These are phyloP conservation scores for Camillea tinctor DNA, from an alignment of 2,329 filamentous ascomycete genomes.

Conservation along the genomic window DNA sequence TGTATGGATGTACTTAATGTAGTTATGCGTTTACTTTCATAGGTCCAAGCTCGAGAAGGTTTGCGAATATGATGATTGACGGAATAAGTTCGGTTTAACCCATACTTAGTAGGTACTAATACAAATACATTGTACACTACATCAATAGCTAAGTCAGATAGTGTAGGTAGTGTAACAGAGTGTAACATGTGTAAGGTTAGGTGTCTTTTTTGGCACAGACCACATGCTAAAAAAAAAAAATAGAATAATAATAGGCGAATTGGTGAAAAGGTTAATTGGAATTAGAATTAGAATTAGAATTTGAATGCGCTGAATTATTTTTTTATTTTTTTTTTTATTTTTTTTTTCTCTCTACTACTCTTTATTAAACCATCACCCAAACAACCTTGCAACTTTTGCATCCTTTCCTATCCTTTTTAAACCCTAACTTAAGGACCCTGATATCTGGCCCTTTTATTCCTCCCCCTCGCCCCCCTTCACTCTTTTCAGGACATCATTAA, in stretches of 20 bases:
- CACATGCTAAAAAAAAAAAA: not conserved
- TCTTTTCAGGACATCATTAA: constrained; percentile 8
- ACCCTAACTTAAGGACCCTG: constrained; percentile 29
- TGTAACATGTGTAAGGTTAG: too few species aligned
- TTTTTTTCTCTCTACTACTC: not conserved
- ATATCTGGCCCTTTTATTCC: constrained; percentile 26
- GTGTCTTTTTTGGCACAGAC: not conserved
- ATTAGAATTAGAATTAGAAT: too few species aligned
- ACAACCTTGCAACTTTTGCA: constrained; percentile 10
- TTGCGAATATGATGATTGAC: too few species aligned
- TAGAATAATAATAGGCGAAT: not conserved
- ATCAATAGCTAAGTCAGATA: too few species aligned
- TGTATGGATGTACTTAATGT: too few species aligned
- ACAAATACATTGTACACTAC: too few species aligned
- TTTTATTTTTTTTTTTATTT: constrained; percentile 10
- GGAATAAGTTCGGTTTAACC: not conserved
- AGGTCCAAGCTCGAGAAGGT: not conserved
- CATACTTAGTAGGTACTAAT: too few species aligned
- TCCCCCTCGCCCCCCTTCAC: not conserved
- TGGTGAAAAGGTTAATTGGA: not conserved
- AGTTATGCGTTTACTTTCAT: not conserved
- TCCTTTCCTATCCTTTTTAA: not conserved
- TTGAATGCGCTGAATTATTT: constrained; percentile 11
- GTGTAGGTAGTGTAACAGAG: not conserved
- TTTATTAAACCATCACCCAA: constrained; percentile 12